phyloP scores from a whole-genome alignment of 345 rosid genomes.

The Eucalyptus grandis region DNA sequence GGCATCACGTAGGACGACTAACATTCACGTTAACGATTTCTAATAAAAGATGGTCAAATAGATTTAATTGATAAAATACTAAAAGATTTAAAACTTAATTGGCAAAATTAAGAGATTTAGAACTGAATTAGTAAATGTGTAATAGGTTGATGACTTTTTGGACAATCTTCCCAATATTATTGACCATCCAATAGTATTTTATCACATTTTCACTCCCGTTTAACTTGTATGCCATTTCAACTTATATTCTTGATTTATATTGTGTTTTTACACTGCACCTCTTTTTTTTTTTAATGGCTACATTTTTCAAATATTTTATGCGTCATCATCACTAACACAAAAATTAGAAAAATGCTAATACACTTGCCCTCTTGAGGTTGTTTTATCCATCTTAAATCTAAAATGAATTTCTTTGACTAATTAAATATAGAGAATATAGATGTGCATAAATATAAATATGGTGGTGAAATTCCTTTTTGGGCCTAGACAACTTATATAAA shows the following conservation, averaged over 20 bases:
- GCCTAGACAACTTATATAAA: not conserved
- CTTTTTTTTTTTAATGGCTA: not conserved
- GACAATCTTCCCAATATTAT: accelerated
- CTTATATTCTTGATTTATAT: not conserved
- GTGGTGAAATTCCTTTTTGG: not conserved
- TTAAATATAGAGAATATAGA: not conserved
- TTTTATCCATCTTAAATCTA: not conserved
- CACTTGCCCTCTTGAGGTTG: not conserved
- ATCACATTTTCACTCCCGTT: not conserved
- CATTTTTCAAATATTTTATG: not conserved
- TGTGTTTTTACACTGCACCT: not conserved
- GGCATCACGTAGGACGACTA: accelerated
- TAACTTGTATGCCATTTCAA: not conserved
- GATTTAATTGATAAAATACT: too few species aligned
- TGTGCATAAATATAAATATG: not conserved
- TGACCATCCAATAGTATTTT: not conserved
- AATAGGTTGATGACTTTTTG: too few species aligned
- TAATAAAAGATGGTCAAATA: too few species aligned
- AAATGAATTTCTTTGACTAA: not conserved
- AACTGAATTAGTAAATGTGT: too few species aligned
- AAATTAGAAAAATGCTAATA: not conserved
- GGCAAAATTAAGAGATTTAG: too few species aligned
- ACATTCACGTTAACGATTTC: too few species aligned
- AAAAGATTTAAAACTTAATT: too few species aligned
- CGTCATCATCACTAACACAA: not conserved